phyloP scores from a whole-genome alignment of 2,329 filamentous ascomycete genomes.

The Aspergillus fructus region DNA sequence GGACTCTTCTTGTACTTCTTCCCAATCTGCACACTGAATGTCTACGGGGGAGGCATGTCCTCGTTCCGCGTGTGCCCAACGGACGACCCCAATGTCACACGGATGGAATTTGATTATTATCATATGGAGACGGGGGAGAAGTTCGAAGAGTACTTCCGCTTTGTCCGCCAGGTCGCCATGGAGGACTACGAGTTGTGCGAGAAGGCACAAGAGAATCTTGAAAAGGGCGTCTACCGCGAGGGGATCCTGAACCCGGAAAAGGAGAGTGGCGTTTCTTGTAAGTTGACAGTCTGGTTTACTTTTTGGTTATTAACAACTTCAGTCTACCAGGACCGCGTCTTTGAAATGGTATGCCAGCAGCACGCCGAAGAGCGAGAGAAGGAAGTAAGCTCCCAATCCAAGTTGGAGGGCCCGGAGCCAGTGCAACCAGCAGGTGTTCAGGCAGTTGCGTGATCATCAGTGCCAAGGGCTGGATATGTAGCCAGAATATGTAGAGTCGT shows the following conservation, averaged over 20 bases:
- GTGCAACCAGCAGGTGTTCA: not conserved
- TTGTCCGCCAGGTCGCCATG: constrained; percentile 56
- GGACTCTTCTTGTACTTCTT: constrained; percentile 60
- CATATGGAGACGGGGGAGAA: constrained; percentile 51
- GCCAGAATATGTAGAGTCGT: not conserved
- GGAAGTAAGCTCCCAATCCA: constrained; percentile 4
- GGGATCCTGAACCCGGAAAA: constrained; percentile 57
- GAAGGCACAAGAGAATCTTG: constrained; percentile 55
- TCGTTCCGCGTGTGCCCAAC: constrained; percentile 57
- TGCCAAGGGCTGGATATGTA: not conserved
- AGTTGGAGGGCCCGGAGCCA: constrained; percentile 8
- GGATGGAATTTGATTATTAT: constrained; percentile 63
- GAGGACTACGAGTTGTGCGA: constrained; percentile 60
- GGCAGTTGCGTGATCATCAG: constrained; percentile 1
- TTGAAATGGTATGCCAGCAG: constrained; percentile 46
- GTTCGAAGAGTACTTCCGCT: constrained; percentile 58
- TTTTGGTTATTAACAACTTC: not conserved
- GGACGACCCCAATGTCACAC: constrained; percentile 48
- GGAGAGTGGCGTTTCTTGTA: constrained; percentile 56
- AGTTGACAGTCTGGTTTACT: constrained; percentile 19
- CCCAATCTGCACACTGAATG: constrained; percentile 56
- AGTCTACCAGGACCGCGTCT: constrained; percentile 50
- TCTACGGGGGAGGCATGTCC: constrained; percentile 60
- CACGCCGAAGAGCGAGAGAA: constrained; percentile 36
- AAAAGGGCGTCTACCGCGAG: constrained; percentile 54